Evolutionary conservation across 371 early-diverging fungal genomes (phyloP).

Genomic region (Umbelopsis sp.): DNA sequence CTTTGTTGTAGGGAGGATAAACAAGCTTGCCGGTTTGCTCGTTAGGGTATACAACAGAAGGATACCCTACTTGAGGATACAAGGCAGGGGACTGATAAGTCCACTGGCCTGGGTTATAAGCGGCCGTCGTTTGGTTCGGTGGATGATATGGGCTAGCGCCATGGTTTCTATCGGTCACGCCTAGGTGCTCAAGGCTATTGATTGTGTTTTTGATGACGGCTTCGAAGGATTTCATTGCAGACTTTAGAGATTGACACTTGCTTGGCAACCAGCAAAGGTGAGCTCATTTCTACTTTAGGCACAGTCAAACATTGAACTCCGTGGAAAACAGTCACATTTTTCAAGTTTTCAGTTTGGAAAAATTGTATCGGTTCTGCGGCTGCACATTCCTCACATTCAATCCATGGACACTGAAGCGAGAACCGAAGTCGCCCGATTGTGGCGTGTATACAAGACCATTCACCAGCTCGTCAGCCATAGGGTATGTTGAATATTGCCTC

Average conservation of each 20-base stretch:
- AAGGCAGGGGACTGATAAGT: background rate
- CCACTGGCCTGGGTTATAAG: conserved; percentile 1
- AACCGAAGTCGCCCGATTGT: conserved; percentile 73
- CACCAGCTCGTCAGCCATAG: conserved; percentile 90
- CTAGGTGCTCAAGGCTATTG: conserved; percentile 12
- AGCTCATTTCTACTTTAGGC: background rate
- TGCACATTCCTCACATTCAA: conserved; percentile 1
- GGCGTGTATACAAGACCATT: conserved; percentile 87
- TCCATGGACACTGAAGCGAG: conserved; percentile 60
- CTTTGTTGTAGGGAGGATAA: conserved; percentile 44
- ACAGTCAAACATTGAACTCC: too few species aligned
- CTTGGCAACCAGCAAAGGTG: background rate
- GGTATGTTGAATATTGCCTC: conserved; percentile 40
- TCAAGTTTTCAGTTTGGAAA: conserved; percentile 15
- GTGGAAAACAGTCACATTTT: conserved; percentile 3
- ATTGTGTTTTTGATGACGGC: conserved; percentile 9
- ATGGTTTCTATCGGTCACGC: background rate
- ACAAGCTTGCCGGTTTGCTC: conserved; percentile 29
- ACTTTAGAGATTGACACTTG: background rate
- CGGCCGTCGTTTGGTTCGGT: background rate
- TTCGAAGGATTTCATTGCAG: conserved; percentile 6
- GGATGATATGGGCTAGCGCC: background rate
- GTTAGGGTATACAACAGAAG: background rate
- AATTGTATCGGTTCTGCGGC: background rate
- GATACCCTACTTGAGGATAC: conserved; percentile 10